Conservation (phyloP, 257 asterid genomes). For the Cinchona pubescens region DNA sequence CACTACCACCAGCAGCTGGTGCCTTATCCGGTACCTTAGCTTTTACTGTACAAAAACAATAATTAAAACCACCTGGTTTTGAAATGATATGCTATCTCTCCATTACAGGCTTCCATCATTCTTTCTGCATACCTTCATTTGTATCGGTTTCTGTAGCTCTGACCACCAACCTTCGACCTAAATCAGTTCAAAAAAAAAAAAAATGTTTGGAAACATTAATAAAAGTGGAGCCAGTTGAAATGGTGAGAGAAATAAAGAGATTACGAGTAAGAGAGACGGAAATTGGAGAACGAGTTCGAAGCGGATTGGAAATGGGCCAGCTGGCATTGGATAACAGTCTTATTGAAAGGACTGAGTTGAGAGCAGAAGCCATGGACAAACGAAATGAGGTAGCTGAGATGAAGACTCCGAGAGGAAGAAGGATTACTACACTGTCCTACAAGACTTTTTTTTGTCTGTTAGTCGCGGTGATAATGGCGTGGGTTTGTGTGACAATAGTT, state of each 20-base stretch:
- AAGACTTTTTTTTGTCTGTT: too few species aligned
- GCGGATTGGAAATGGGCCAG: conserved; percentile 20
- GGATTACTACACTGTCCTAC: too few species aligned
- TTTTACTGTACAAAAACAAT: conserved; percentile 36
- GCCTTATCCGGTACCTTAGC: conserved; percentile 43
- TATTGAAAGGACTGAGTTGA: conserved; percentile 39
- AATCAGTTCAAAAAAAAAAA: conserved; percentile 5
- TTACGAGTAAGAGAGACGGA: conserved; percentile 45
- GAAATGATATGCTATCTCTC: too few species aligned
- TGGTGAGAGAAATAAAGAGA: neutral
- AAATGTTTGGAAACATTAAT: neutral
- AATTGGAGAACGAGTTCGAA: conserved; percentile 42
- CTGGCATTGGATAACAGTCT: conserved; percentile 37
- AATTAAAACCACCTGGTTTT: too few species aligned
- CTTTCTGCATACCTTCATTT: conserved; percentile 59
- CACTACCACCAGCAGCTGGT: conserved; percentile 27
- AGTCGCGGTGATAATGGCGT: too few species aligned
- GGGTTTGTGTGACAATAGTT: too few species aligned
- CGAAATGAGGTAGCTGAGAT: neutral
- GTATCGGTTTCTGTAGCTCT: conserved; percentile 83
- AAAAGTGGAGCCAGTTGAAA: neutral
- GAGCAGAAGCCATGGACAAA: conserved; percentile 52
- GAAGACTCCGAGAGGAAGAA: too few species aligned
- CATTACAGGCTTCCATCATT: too few species aligned
- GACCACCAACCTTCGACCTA: conserved; percentile 66